Evolutionary conservation across 345 rosid genomes (phyloP), one percentile per base, ranked within the genome.

Genomic region (Pistacia atlantica): DNA sequence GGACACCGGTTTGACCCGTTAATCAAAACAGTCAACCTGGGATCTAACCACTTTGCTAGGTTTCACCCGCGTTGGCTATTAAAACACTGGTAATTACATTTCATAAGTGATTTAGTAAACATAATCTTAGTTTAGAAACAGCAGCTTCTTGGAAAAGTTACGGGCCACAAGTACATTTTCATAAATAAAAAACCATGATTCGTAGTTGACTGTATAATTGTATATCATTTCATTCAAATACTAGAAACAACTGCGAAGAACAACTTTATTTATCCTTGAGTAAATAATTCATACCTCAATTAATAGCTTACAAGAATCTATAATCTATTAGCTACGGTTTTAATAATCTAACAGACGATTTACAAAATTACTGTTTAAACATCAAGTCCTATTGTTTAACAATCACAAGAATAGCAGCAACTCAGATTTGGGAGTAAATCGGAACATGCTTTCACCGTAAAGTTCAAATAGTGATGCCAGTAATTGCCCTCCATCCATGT

Each of bases 381-480:
- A 72, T 63, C 2, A 1, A 17, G 52, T 48, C 18, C 52, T 12
- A 73, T 57, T 31, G 38, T 33, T n/a, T 25, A 9, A 18, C 56
- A 51, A 78, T 90, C 79, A 94, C 85, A 92, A 79, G 84, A 94
- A 92, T 67, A 92, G 48, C 17, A 82, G 85, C 73, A 90, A 78
- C 80, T 94, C 97, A 0, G 92, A 81, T 76, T 84, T 91, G 17
- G 87, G 92, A 48, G 83, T 87, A 75, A 90, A 92, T 56, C 83
- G 58, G 62, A 91, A 82, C 89, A 94, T 90, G 78, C 91, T 84
- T 76, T 92, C 94, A 67, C 92, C 91, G 56, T 91, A 89, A 73
- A 83, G 81, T 72, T 92, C 96, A 28, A 82, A 79, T 10, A 92
- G 82, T 2, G 96, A 86, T 28, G 87, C 86, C 25, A 88, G 83